Evolutionary conservation across 768 basidiomycete genomes (phyloP), one percentile per base, ranked within the genome.

Genomic region (Auricularia auricula-judae): DNA sequence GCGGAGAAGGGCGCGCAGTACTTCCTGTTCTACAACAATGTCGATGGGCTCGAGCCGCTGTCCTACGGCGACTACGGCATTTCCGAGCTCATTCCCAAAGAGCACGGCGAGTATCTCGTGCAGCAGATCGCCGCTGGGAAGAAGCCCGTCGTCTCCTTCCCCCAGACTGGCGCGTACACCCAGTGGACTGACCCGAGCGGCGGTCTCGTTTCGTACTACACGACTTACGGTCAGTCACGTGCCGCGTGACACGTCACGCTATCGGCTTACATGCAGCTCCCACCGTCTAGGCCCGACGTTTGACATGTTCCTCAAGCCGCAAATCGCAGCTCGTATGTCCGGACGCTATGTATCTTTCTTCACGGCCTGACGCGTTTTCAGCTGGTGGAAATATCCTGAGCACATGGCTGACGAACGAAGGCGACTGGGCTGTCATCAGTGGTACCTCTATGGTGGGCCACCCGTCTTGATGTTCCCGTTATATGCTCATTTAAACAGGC

Each of bases 181-280:
- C 70, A 80, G 35, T 77, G 81, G 71, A 79, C 80, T 14, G 80
- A 83, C 66, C 75, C 79, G 11, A 71, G 73, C 3, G 85, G 84
- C n/a, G 86, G 85, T 12, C 76, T 85, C 47, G 80, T 85, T 21
- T 85, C 83, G 1, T 70, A 72, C n/a, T 85, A 84, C 72, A 79
- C 82, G 39, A 78, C 79, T 61, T 84, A 81, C 64, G 86, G 86
- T 2, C 0, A 1, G 47, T 21, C 47, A 51, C 3, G 47, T 10
- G 4, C 16, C 5, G 18, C 47, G 47, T 51, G 18, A 51, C 47
- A 18, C 47, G 14, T 51, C 47, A 18, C 47, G 47, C 47, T 51
- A 2, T 4, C 4, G 47, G 21, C 47, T 51, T 5, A 51, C 29
- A 29, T 29, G 29, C 0, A 29, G 29, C 29, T 29, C 16, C 10